Base-by-base conservation (phyloP, 768 basidiomycete species). In the Lactarius vividus region DNA sequence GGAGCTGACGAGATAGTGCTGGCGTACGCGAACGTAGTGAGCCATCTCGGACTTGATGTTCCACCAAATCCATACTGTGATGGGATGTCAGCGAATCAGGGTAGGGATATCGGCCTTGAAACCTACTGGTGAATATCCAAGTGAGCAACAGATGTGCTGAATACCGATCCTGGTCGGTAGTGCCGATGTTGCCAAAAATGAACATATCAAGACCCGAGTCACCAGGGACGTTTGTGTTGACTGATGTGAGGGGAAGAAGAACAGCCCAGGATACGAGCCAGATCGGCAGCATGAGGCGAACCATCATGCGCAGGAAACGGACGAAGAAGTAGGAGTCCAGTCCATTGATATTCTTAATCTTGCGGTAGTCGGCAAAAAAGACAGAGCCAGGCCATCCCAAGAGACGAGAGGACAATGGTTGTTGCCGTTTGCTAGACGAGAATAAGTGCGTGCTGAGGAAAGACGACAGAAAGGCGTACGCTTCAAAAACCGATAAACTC, bases 291-390 rank as follows among this genome's bases (percentile, higher is more conserved):
- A 98, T 82, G 29, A 95, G 78, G 69, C 87, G 84, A 58, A 86
- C 74, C 85, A 97, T 90, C 82, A 98, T 87, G 57, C 88, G 85
- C 33, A 92, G 80, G 75, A 92, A 98, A 61, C 94, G 89, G 54
- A 97, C 88, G 71, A 91, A 99, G 73, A 96, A 88, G 78, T 96
- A 99, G 18, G 94, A 91, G 74, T 98, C 96, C 64, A 91, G 80
- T 31, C 94, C 94, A 68, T 94, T 95, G 52, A 84, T 81, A 52
- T 79, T 78, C 65, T 86, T 82, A 64, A 92, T 85, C 28, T 80
- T 81, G 33, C 77, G 77, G 72, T 87, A 85, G 72, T 93, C 84
- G 2, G 88, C 81, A 2, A 79, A 80, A 76, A 78, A 87, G 23
- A 95, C 75, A 0, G 84, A 80, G 23, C 83, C 65, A 1, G 90